Evolutionary conservation across 2,329 filamentous ascomycete genomes (phyloP).

Genomic region (Phialophora verrucosa): DNA sequence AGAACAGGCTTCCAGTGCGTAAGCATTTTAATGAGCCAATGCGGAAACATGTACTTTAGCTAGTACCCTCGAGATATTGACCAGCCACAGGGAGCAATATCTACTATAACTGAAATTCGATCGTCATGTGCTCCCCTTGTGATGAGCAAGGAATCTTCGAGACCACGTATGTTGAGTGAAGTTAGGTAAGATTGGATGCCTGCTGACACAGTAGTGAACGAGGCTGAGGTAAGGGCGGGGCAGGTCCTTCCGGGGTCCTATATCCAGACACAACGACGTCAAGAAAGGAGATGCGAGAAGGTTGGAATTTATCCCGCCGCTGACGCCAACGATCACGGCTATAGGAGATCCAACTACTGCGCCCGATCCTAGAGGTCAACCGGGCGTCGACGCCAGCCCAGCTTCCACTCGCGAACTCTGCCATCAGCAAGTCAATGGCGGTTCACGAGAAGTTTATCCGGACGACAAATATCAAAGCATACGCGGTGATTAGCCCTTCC

Average conservation of each 20-base stretch:
- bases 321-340: no score
- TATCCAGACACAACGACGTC: no score
- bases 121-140: not conserved
- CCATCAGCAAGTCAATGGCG: no score
- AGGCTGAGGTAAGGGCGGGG: not conserved
- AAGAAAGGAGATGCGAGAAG: no score
- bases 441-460: no score
- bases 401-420: no score
- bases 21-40: not conserved
- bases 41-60: not conserved
- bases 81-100: not conserved
- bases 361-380: no score
- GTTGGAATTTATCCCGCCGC: no score
- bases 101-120: not conserved
- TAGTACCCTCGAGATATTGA: not conserved
- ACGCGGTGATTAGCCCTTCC: no score
- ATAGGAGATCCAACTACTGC: no score
- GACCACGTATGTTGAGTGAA: not conserved
- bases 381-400: no score
- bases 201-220: not conserved
- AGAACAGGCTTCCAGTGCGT: not conserved
- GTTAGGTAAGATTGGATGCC: not conserved
- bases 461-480: no score
- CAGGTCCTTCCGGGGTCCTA: not conserved
- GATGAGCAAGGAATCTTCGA: not conserved